Base-by-base conservation (phyloP, 1,139 yeast species). In the Sugiyamaella grinbergsii region DNA sequence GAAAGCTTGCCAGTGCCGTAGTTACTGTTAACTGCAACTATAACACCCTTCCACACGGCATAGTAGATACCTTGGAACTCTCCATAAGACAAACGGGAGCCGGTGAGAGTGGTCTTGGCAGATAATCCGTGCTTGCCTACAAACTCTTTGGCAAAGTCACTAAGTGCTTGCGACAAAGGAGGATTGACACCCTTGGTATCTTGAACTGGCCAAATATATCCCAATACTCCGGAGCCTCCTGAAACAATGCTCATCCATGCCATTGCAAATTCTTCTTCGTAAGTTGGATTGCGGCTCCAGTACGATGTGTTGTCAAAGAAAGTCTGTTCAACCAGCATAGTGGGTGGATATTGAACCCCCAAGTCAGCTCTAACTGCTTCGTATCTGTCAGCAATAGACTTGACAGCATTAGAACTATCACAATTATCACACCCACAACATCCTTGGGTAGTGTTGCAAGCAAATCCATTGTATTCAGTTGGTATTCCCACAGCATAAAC, bases 401-500 rank as follows among this genome's bases (percentile, higher is more conserved):
- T 48, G n/a, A 53, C 47, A 13, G 53, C 42, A 24, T 42, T 53
- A 7, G 18, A 22, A n/a, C 38, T 33, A 44, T 53, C 55, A 24
- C 55, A 53, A 15, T 51, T 42, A 19, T 53, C 55, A 28, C 53
- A 53, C 16, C 53, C 55, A 36, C 55, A 53, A 26, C 50, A 47
- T 8, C 55, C 55, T 18, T 44, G 51, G 8, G 55, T 53, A 10
- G 51, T 47, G 20, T 53, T 50, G 37, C 55, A 50, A 1, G 43
- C 45, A 29, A 53, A 24, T 8, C 50, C 54, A 29, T 53, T 47
- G 31, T 50, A 43, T 20, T 42, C 42, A 22, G 34, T 46, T 2
- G 55, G 51, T n/a, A 53, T 50, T n/a, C 55, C 55, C 1, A 53
- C 55, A 8, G 55, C 48, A 41, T 53, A 53, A 15, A 53, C 50